These are phyloP conservation scores for Globisporangium rhizosaccharum DNA, from an alignment of 352 stramenopile species.

Conservation along the genomic window DNA sequence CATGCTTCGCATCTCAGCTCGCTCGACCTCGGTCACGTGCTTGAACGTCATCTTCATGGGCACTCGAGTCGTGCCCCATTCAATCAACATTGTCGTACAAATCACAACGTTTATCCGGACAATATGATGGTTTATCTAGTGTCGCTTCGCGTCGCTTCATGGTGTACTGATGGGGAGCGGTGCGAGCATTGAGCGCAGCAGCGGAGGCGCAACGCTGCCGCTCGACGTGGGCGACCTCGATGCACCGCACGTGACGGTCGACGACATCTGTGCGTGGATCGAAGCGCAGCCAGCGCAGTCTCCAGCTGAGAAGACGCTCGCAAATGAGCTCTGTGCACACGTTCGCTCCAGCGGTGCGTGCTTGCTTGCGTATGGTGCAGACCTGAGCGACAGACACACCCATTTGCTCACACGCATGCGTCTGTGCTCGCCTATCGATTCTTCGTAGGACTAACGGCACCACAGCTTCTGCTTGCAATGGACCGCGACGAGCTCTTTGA, in stretches of 20 bases:
- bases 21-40: too few relatives aligned
- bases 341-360: conserved; percentile 16
- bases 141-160: too few relatives aligned
- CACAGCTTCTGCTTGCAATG: conserved; percentile 25
- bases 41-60: too few relatives aligned
- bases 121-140: too few relatives aligned
- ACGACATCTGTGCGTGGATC: conserved; percentile 28
- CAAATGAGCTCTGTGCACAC: conserved; percentile 4
- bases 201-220: conserved; percentile 6
- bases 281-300: conserved; percentile 9
- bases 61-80: too few relatives aligned
- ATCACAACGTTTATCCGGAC: too few relatives aligned
- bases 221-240: conserved; percentile 1
- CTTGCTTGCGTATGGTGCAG: not conserved
- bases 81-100: too few relatives aligned
- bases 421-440: not conserved
- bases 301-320: not conserved
- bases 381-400: not conserved
- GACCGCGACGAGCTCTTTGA: conserved; percentile 22
- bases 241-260: conserved; percentile 15
- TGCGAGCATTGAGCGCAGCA: conserved; percentile 13
- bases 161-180: conserved; percentile 20
- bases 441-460: conserved; percentile 12
- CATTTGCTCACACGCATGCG: not conserved
- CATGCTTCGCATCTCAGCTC: too few relatives aligned